These are phyloP conservation scores for Microglena sp. DNA, from an alignment of 139 green algal genomes.

Conservation along the genomic window DNA sequence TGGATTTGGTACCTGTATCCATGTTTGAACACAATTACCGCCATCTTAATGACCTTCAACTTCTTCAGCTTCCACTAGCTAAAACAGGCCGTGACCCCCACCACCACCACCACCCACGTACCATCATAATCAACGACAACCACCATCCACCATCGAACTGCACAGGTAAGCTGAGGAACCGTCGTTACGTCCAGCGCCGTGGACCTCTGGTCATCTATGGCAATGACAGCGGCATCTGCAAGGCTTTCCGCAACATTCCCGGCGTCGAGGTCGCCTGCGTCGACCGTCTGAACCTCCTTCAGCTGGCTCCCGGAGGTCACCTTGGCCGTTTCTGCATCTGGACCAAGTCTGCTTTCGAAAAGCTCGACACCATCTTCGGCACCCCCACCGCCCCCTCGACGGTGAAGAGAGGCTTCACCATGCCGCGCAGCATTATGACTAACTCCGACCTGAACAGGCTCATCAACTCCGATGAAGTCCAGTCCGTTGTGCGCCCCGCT, in stretches of 20 bases:
- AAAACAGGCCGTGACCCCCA: no score
- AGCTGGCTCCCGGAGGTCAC: constrained; percentile 96
- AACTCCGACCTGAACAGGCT: constrained; percentile 90
- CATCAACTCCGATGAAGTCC: constrained; percentile 96
- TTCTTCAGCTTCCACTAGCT: no score
- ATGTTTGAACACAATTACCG: no score
- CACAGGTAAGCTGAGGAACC: constrained; percentile 93
- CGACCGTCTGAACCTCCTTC: constrained; percentile 88
- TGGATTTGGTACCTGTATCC: no score
- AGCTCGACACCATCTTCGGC: constrained; percentile 75
- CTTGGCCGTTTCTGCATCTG: constrained; percentile 96
- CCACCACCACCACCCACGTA: no score
- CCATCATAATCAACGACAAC: no score
- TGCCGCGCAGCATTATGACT: constrained; percentile 80
- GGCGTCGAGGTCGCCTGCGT: constrained; percentile 87
- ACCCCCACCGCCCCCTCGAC: constrained; percentile 49
- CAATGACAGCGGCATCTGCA: constrained; percentile 74
- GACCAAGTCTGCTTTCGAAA: constrained; percentile 92
- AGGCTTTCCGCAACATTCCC: constrained; percentile 91
- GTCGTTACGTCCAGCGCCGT: constrained; percentile 84
- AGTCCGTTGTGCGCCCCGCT: constrained; percentile 60
- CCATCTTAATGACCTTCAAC: no score
- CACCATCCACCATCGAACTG: no score
- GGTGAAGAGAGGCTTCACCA: constrained; percentile 92
- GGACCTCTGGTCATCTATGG: constrained; percentile 91